phyloP scores from a whole-genome alignment of 495 filamentous ascomycete genomes.

The Paragyromitra xinjiangensis region DNA sequence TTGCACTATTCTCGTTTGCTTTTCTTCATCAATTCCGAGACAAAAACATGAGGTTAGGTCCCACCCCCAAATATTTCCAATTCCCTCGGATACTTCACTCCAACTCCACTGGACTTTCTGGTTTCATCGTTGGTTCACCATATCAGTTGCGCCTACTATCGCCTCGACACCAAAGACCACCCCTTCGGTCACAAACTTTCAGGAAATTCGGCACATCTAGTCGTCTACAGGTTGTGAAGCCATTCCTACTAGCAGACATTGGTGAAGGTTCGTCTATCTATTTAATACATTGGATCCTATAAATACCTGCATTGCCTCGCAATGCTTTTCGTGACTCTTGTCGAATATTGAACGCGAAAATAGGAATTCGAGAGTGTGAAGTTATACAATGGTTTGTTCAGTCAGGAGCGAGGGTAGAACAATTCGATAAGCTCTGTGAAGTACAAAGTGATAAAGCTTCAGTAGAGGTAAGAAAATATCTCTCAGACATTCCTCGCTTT shows the following conservation, averaged over 20 bases:
- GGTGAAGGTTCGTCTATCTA: constrained; percentile 76
- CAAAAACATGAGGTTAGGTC: constrained; percentile 55
- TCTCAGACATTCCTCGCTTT: not conserved
- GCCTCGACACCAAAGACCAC: not conserved
- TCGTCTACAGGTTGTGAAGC: constrained; percentile 72
- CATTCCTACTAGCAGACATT: constrained; percentile 93
- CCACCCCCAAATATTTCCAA: constrained; percentile 28
- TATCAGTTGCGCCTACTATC: not conserved
- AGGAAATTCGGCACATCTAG: constrained; percentile 69
- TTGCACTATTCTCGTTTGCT: constrained; percentile 53
- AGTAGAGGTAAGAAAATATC: constrained; percentile 71
- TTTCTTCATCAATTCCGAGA: constrained; percentile 59
- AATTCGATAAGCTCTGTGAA: constrained; percentile 97
- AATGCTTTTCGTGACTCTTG: constrained; percentile 1
- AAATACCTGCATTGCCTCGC: not conserved
- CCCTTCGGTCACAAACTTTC: not conserved
- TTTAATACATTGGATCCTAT: not conserved
- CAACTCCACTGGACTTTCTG: constrained; percentile 16
- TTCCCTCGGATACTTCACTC: not conserved
- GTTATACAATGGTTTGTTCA: constrained; percentile 99
- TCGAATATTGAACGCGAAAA: constrained; percentile 20
- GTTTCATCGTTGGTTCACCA: constrained; percentile 55
- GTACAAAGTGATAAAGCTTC: constrained; percentile 98
- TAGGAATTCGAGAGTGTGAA: constrained; percentile 96
- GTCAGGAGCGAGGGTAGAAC: constrained; percentile 92